Percentiles rank a stretch among this genome's conserved stretches.
These are phyloP conservation scores for Saccharomycopsis capsularis DNA, from an alignment of 805 yeast species.

Conservation along the genomic window DNA sequence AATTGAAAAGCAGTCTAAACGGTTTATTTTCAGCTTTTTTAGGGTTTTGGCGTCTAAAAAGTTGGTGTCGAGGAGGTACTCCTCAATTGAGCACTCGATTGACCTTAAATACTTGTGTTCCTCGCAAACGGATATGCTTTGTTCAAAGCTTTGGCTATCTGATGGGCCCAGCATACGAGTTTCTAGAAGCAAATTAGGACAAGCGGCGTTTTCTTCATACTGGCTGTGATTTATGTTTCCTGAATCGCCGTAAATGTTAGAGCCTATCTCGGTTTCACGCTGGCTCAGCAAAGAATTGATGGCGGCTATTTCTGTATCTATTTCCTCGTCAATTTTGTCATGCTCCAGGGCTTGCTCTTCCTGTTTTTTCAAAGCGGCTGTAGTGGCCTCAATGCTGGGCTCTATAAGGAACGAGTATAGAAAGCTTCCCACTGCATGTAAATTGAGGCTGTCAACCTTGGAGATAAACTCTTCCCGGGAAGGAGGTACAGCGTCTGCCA, in stretches of 20 bases:
- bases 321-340: conserved; percentile 3
- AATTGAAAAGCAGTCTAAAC: background rate
- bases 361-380: too few relatives aligned
- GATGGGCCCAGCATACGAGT: too few relatives aligned
- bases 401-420: conserved; percentile 4
- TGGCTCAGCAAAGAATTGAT: too few relatives aligned
- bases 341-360: background rate
- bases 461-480: background rate
- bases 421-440: background rate
- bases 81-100: background rate
- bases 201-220: background rate
- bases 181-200: too few relatives aligned
- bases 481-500: background rate
- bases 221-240: background rate
- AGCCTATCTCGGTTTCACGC: too few relatives aligned
- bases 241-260: too few relatives aligned
- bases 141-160: background rate
- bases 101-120: background rate
- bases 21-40: background rate
- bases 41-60: background rate
- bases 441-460: background rate
- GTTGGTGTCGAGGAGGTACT: background rate
- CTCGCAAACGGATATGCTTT: background rate
- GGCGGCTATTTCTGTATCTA: background rate
- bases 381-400: too few relatives aligned